These are phyloP conservation scores for Fusarium chaquense DNA, from an alignment of 2,329 filamentous ascomycete species.

Conservation along the genomic window DNA sequence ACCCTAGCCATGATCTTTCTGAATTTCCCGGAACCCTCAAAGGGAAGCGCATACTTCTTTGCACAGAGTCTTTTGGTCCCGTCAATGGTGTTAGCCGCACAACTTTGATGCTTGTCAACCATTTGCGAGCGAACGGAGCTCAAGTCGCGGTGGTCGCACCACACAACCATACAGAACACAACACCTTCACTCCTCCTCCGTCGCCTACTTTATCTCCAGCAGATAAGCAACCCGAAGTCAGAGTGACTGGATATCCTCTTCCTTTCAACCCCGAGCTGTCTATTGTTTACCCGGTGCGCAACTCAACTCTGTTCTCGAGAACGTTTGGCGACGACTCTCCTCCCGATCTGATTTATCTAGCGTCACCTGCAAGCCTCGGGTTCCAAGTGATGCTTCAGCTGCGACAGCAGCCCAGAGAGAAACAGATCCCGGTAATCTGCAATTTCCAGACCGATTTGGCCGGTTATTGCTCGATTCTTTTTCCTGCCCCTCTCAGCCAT, in stretches of 20 bases:
- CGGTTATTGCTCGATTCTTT: constrained; percentile 77
- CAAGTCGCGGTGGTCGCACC: constrained; percentile 76
- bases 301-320: constrained; percentile 69
- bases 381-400: constrained; percentile 79
- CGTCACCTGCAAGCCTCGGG: constrained; percentile 75
- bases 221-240: constrained; percentile 62
- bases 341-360: constrained; percentile 77
- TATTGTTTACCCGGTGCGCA: constrained; percentile 75
- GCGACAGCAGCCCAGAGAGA: constrained; percentile 66
- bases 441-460: constrained; percentile 80
- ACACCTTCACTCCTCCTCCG: constrained; percentile 64
- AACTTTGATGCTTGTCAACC: constrained; percentile 76
- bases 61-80: constrained; percentile 78
- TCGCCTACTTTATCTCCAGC: constrained; percentile 50
- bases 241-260: constrained; percentile 73
- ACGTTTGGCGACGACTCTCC: constrained; percentile 65
- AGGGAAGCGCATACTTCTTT: constrained; percentile 73
- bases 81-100: constrained; percentile 81
- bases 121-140: constrained; percentile 72
- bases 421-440: constrained; percentile 70
- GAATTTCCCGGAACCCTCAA: constrained; percentile 63
- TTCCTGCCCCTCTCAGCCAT: constrained; percentile 70
- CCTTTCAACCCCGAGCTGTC: constrained; percentile 79
- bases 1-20: constrained; percentile 55
- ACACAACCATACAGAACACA: constrained; percentile 65